Evolutionary conservation across 495 filamentous ascomycete genomes (phyloP).

Genomic region (Lineolata rhizophorae): DNA sequence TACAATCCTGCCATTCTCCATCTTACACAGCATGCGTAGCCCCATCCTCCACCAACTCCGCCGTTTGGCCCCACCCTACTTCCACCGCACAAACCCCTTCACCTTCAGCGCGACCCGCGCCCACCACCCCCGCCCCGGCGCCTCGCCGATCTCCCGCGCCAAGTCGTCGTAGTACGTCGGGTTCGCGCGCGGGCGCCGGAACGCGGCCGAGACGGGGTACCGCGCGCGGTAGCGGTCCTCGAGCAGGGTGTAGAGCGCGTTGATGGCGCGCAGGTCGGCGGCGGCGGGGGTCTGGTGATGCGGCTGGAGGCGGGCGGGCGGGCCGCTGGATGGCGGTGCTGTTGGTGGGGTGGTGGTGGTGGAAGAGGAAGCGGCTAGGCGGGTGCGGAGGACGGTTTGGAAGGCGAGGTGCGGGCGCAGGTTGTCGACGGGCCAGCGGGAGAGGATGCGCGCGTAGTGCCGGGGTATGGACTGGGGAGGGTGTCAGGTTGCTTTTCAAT

Average conservation of each 20-base stretch:
- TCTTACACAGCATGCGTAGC: too few relatives aligned
- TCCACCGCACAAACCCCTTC: slow-evolving; percentile 15
- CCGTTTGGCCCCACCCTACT: too few relatives aligned
- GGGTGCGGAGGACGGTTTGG: slow-evolving; percentile 33
- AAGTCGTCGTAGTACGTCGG: slow-evolving; percentile 59
- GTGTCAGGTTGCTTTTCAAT: too few relatives aligned
- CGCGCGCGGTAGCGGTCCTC: slow-evolving; percentile 42
- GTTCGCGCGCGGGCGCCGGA: slow-evolving; percentile 50
- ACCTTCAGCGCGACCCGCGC: slow-evolving; percentile 9
- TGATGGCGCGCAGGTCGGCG: slow-evolving; percentile 33
- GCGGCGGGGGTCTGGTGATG: too few relatives aligned
- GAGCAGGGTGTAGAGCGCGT: slow-evolving; percentile 53
- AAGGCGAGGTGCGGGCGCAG: slow-evolving; percentile 63
- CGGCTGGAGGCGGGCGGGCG: not conserved
- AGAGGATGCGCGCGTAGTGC: slow-evolving; percentile 43
- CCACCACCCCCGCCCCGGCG: slow-evolving; percentile 15
- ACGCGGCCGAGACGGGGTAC: slow-evolving; percentile 38
- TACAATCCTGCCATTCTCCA: too few relatives aligned
- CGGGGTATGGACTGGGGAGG: slow-evolving; percentile 13
- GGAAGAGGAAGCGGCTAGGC: slow-evolving; percentile 9
- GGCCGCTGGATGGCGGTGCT: slow-evolving; percentile 3
- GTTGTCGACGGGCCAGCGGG: slow-evolving; percentile 55
- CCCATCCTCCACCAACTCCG: too few relatives aligned
- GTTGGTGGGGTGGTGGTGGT: not conserved
- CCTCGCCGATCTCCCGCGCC: slow-evolving; percentile 26